These are phyloP conservation scores for Rhododendron ovatum DNA, from an alignment of 148 eudicot species.

Conservation along the genomic window DNA sequence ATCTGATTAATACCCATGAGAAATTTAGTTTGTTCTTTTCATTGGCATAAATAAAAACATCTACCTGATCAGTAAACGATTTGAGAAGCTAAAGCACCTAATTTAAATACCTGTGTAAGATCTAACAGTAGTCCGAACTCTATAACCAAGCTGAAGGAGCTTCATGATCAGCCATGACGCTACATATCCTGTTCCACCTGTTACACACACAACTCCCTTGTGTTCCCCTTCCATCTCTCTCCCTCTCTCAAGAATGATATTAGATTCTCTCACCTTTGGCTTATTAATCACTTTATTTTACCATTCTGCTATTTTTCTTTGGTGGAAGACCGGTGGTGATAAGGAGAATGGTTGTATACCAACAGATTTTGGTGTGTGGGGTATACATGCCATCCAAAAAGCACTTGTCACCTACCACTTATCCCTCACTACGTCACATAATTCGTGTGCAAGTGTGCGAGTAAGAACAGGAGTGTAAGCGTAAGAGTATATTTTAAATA, in stretches of 20 bases:
- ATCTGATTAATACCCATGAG: too few species aligned
- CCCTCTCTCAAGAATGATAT: constrained; percentile 1
- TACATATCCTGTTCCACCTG: constrained; percentile 3
- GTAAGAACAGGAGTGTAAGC: not conserved
- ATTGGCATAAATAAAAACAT: not conserved
- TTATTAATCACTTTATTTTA: not conserved
- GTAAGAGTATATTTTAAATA: too few species aligned
- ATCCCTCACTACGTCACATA: too few species aligned
- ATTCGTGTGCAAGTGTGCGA: too few species aligned
- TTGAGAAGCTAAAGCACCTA: not conserved
- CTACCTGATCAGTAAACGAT: not conserved
- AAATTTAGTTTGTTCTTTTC: not conserved
- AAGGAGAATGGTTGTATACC: not conserved
- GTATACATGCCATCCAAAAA: not conserved
- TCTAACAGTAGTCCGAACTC: not conserved
- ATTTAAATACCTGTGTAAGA: not conserved
- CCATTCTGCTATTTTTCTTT: not conserved
- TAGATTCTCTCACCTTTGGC: not conserved
- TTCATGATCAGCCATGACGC: constrained; percentile 6
- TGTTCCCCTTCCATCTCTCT: not conserved
- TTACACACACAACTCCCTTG: not conserved
- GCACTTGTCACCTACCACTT: not conserved
- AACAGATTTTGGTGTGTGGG: not conserved
- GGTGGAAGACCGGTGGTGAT: not conserved
- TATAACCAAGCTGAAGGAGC: not conserved